These are phyloP conservation scores for Pichia sp. DNA, from an alignment of 1,139 yeast genomes.

Conservation along the genomic window DNA sequence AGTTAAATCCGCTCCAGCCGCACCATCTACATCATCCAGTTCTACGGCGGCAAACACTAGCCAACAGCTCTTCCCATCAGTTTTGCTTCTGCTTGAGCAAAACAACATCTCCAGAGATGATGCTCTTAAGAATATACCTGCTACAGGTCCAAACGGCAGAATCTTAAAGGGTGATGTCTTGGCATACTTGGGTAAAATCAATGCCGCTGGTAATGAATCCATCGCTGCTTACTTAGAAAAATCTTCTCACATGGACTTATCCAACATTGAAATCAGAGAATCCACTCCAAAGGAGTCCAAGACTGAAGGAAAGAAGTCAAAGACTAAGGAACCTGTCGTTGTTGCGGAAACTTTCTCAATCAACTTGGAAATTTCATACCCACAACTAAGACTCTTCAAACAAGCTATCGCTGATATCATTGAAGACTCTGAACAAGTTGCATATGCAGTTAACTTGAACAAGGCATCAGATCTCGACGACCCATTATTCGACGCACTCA, in stretches of 20 bases:
- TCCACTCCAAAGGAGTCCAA: too few species aligned
- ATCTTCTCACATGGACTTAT: slow-evolving; percentile 65
- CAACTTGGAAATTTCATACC: slow-evolving; percentile 7
- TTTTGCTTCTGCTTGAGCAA: slow-evolving; percentile 53
- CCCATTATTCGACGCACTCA: slow-evolving; percentile 72
- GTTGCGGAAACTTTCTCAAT: slow-evolving; percentile 8
- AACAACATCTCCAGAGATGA: slow-evolving; percentile 60
- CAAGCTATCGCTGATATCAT: slow-evolving; percentile 16
- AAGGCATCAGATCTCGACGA: slow-evolving; percentile 49
- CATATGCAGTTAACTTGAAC: slow-evolving; percentile 43
- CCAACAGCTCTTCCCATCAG: slow-evolving; percentile 78
- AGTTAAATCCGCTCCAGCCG: slow-evolving; percentile 20
- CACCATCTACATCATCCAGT: too few species aligned
- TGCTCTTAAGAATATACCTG: slow-evolving; percentile 64
- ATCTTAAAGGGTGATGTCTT: slow-evolving; percentile 85
- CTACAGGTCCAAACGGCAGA: slow-evolving; percentile 88
- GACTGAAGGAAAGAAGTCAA: too few species aligned
- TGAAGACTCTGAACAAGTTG: slow-evolving; percentile 67
- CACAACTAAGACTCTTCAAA: slow-evolving; percentile 7
- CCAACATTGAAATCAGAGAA: slow-evolving; percentile 49
- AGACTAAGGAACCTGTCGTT: slow-evolving; percentile 14
- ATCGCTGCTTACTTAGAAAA: slow-evolving; percentile 52
- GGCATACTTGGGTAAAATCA: slow-evolving; percentile 70
- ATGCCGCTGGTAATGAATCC: slow-evolving; percentile 42
- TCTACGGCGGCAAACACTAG: slow-evolving; percentile 47